phyloP scores from a whole-genome alignment of 2,329 filamentous ascomycete genomes.

The Sporothrix mexicana region DNA sequence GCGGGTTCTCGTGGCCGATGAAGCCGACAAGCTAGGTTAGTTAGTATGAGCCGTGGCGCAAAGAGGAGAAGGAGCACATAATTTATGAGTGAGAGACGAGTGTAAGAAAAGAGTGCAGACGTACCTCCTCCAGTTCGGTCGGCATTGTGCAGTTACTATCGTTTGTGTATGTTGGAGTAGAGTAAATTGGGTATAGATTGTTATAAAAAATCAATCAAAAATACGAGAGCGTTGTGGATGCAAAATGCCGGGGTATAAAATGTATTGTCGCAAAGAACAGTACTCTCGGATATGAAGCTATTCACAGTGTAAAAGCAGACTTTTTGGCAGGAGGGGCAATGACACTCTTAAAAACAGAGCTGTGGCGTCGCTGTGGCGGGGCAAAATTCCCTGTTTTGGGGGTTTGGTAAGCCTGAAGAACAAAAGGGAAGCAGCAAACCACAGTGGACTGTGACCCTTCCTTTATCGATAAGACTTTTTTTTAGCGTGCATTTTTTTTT shows the following conservation, averaged over 20 bases:
- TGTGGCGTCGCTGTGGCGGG: slow-evolving; percentile 34
- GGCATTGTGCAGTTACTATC: slow-evolving; percentile 60
- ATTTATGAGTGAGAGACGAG: no score
- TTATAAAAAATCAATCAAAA: background rate
- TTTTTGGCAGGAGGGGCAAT: slow-evolving; percentile 33
- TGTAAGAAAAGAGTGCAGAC: background rate
- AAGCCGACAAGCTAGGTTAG: slow-evolving; percentile 80
- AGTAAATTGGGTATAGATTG: background rate
- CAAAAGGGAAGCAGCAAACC: background rate
- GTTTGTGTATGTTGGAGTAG: background rate
- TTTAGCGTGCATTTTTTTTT: slow-evolving; percentile 33
- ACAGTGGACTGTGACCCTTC: background rate
- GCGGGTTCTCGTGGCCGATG: slow-evolving; percentile 87
- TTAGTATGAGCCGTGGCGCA: no score
- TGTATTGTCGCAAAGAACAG: background rate
- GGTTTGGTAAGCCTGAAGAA: background rate
- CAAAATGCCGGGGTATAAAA: slow-evolving; percentile 10
- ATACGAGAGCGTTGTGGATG: background rate
- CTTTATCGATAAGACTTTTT: slow-evolving; percentile 34
- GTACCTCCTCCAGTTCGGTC: slow-evolving; percentile 77
- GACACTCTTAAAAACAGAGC: slow-evolving; percentile 8
- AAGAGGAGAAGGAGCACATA: no score
- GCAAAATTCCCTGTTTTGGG: slow-evolving; percentile 3
- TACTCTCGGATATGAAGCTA: slow-evolving; percentile 30
- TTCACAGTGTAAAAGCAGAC: slow-evolving; percentile 31